phyloP scores from a whole-genome alignment of 2,329 filamentous ascomycete genomes.

The Verticillium tricorpus region DNA sequence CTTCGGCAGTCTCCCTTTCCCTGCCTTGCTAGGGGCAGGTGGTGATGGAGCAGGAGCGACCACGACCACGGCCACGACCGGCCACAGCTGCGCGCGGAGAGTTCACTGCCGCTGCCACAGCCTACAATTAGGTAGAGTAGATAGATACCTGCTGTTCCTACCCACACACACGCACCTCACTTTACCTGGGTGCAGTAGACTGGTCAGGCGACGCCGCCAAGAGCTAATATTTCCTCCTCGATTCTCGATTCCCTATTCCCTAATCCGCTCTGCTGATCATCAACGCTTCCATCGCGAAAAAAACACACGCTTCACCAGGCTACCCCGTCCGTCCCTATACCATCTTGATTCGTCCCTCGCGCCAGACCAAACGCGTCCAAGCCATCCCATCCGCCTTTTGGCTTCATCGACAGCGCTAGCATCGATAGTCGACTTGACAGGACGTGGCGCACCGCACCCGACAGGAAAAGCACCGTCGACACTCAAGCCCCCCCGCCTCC shows the following conservation, averaged over 20 bases:
- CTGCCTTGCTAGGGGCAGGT: too few relatives aligned
- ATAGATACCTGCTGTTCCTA: too few relatives aligned
- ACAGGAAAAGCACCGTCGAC: not conserved
- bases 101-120: too few relatives aligned
- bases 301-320: not conserved
- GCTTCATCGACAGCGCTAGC: not conserved
- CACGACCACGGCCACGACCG: too few relatives aligned
- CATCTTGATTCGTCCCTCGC: not conserved
- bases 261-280: not conserved
- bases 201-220: not conserved
- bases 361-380: not conserved
- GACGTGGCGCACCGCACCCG: not conserved
- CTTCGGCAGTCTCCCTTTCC: too few relatives aligned
- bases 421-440: not conserved
- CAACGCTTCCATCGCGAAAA: not conserved
- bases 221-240: not conserved
- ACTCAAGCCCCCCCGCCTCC: not conserved
- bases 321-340: not conserved
- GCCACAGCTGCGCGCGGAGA: too few relatives aligned
- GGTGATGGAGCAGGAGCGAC: too few relatives aligned
- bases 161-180: too few relatives aligned
- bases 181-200: too few relatives aligned
- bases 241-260: not conserved
- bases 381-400: not conserved
- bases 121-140: too few relatives aligned